Percentiles rank a stretch among this genome's conserved stretches.
These are phyloP conservation scores for Colletotrichum tanaceti DNA, from an alignment of 2,329 filamentous ascomycete genomes.

Conservation along the genomic window DNA sequence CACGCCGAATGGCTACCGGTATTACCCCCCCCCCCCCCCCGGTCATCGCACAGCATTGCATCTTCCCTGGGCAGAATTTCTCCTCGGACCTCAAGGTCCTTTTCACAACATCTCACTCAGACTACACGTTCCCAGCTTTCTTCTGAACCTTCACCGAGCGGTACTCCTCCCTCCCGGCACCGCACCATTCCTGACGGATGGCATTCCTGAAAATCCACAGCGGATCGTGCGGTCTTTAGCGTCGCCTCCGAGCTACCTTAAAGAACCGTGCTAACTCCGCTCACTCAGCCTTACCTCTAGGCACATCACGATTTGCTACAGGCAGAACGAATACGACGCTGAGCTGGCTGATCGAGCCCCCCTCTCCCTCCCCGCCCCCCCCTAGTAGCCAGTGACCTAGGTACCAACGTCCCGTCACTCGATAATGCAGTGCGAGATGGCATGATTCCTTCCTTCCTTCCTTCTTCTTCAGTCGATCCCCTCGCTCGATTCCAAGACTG, in stretches of 20 bases:
- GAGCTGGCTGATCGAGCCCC: neutral
- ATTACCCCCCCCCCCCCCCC: too few species aligned
- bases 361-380: too few species aligned
- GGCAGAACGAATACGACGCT: too few species aligned
- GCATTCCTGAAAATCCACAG: neutral
- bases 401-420: constrained; percentile 6
- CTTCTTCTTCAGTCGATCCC: neutral
- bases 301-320: neutral
- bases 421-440: neutral
- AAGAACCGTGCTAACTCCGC: neutral
- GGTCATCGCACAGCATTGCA: neutral
- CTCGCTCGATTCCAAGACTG: neutral
- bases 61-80: constrained; percentile 7
- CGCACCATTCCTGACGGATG: neutral
- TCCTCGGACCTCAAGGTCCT: neutral
- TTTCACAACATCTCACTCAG: neutral
- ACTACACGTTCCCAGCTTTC: neutral
- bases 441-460: neutral
- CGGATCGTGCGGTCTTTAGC: neutral
- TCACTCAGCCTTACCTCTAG: constrained; percentile 14
- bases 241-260: neutral
- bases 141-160: neutral
- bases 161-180: neutral
- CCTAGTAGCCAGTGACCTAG: too few species aligned
- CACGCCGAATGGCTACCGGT: neutral